A percentile compares a stretch with the other conserved stretches of the same genome.
phyloP scores from a whole-genome alignment of 2,329 filamentous ascomycete genomes.

The Alternaria longipes region DNA sequence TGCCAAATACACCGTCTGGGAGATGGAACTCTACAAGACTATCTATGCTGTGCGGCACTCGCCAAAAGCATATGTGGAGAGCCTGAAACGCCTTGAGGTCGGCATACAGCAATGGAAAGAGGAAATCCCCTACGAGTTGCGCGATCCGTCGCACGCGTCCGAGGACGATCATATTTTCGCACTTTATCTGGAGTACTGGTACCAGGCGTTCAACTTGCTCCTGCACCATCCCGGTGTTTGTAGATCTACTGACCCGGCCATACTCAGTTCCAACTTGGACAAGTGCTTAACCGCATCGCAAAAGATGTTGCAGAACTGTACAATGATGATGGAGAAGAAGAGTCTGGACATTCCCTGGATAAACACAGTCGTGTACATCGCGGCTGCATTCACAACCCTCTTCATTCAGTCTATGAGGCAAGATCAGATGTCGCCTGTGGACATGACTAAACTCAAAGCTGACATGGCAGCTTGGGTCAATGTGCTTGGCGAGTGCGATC shows the following conservation, averaged over 20 bases:
- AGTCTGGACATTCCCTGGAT: slow-evolving; percentile 83
- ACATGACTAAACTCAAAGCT: slow-evolving; percentile 67
- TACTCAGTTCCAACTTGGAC: slow-evolving; percentile 63
- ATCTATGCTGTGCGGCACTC: slow-evolving; percentile 76
- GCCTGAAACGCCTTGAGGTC: slow-evolving; percentile 71
- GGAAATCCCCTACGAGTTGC: slow-evolving; percentile 69
- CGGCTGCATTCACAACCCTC: slow-evolving; percentile 76
- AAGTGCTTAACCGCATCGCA: slow-evolving; percentile 72
- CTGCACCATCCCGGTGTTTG: slow-evolving; percentile 64
- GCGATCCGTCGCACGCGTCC: slow-evolving; percentile 56
- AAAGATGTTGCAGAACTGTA: slow-evolving; percentile 69
- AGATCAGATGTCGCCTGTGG: slow-evolving; percentile 65
- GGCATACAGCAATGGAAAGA: slow-evolving; percentile 71
- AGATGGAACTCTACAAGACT: slow-evolving; percentile 77
- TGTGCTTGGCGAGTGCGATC: slow-evolving; percentile 72
- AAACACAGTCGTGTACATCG: slow-evolving; percentile 74
- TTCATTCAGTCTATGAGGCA: slow-evolving; percentile 75
- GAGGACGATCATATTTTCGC: slow-evolving; percentile 60
- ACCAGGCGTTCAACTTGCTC: slow-evolving; percentile 60
- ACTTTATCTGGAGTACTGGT: slow-evolving; percentile 60
- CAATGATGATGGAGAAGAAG: slow-evolving; percentile 69
- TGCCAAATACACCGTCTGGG: slow-evolving; percentile 71
- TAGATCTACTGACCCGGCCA: slow-evolving; percentile 64
- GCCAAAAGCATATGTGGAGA: slow-evolving; percentile 68
- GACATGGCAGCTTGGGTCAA: slow-evolving; percentile 77